phyloP scores from a whole-genome alignment of 2,329 filamentous ascomycete genomes.

The Fusarium bactridioides region DNA sequence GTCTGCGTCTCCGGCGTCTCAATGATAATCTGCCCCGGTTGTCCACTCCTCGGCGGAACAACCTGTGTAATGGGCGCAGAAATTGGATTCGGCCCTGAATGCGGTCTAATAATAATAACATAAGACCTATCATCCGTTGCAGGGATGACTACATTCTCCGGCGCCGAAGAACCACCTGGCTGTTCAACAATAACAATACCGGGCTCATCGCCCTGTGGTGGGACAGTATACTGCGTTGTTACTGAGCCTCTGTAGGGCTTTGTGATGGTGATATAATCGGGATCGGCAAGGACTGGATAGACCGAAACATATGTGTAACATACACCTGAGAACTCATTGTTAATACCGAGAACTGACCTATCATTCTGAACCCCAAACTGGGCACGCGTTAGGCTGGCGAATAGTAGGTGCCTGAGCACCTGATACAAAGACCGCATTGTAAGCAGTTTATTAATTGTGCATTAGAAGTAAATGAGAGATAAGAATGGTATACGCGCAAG shows the following conservation, averaged over 20 bases:
- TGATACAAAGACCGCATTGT: constrained; percentile 19
- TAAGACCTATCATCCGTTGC: constrained; percentile 26
- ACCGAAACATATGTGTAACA: constrained; percentile 41
- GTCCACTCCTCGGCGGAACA: constrained; percentile 13
- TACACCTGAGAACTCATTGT: constrained; percentile 32
- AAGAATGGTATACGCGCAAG: neutral
- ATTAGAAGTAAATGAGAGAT: constrained; percentile 1
- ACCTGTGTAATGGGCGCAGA: constrained; percentile 23
- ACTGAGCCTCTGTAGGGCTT: constrained; percentile 29
- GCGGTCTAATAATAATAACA: constrained; percentile 30
- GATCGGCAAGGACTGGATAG: constrained; percentile 33
- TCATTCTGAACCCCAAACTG: constrained; percentile 32
- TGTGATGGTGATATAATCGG: constrained; percentile 36
- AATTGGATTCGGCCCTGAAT: constrained; percentile 22
- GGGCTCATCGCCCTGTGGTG: constrained; percentile 24
- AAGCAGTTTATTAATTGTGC: neutral
- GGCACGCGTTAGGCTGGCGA: constrained; percentile 7
- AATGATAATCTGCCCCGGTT: constrained; percentile 31
- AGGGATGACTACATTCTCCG: constrained; percentile 28
- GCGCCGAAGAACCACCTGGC: constrained; percentile 14
- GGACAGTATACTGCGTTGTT: constrained; percentile 32
- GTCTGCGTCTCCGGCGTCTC: constrained; percentile 30
- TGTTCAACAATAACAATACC: constrained; percentile 34
- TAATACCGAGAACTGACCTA: constrained; percentile 33
- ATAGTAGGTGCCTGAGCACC: constrained; percentile 9